A percentile compares a stretch with the other conserved stretches of the same genome.
Conservation (phyloP, 352 stramenopile genomes). For the Pythium graminicola region DNA sequence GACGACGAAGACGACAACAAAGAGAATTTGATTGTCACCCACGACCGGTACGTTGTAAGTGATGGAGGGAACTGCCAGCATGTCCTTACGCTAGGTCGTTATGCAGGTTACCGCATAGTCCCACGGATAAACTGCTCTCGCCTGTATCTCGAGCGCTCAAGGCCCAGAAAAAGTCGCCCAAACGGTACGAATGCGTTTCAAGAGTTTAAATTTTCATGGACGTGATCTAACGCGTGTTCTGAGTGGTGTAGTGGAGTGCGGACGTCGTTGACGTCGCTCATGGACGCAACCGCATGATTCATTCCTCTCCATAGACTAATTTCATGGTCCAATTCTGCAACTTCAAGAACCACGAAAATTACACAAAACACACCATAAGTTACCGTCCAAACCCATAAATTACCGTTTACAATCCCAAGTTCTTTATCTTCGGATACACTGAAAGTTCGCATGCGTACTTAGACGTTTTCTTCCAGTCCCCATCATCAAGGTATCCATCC, state of each 20-base stretch:
- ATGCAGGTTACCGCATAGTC: slow-evolving; percentile 45
- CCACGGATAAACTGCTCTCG: slow-evolving; percentile 63
- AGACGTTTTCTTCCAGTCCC: neutral
- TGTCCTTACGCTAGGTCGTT: no score
- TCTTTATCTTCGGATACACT: no score
- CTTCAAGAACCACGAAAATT: slow-evolving; percentile 9
- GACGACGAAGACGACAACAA: slow-evolving; percentile 13
- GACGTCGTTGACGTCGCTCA: slow-evolving; percentile 17
- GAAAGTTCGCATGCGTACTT: slow-evolving; percentile 17
- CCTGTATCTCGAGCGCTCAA: slow-evolving; percentile 46
- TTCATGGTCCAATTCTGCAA: no score
- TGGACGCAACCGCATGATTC: slow-evolving; percentile 9
- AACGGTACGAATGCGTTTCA: no score
- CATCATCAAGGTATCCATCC: slow-evolving; percentile 11
- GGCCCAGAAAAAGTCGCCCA: slow-evolving; percentile 18
- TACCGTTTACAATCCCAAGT: no score
- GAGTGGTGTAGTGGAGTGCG: slow-evolving; percentile 10
- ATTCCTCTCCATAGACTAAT: slow-evolving; percentile 2
- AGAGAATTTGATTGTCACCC: slow-evolving; percentile 1
- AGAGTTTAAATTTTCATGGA: no score
- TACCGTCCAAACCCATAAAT: no score
- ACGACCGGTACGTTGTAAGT: slow-evolving; percentile 11
- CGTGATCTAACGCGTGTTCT: neutral
- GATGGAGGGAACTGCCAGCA: no score
- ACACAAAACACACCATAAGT: no score